Conservation (phyloP, 495 filamentous ascomycete species). For the Hypoxylon fuscum region DNA sequence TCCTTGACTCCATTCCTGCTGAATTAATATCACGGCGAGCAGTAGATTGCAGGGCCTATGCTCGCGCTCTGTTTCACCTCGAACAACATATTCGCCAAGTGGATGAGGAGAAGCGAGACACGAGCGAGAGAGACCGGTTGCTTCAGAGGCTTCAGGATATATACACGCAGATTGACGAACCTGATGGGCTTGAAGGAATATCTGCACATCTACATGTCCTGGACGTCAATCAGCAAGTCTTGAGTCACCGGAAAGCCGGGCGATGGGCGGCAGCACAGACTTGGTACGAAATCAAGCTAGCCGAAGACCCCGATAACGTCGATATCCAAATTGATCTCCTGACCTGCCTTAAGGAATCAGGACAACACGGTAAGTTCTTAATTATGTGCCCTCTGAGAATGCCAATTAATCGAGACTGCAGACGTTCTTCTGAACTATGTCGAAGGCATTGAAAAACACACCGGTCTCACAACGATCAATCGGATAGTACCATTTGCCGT, state of each 20-base stretch:
- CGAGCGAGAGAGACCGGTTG: constrained; percentile 61
- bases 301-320: constrained; percentile 76
- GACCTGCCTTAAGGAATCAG: constrained; percentile 89
- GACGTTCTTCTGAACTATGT: constrained; percentile 86
- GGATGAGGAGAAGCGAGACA: constrained; percentile 46
- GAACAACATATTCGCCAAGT: constrained; percentile 81
- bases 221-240: constrained; percentile 87
- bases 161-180: constrained; percentile 96
- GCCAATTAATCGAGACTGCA: constrained; percentile 47
- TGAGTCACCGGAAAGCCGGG: constrained; percentile 92
- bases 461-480: constrained; percentile 59
- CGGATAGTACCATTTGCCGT: constrained; percentile 79
- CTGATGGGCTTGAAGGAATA: constrained; percentile 94
- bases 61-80: constrained; percentile 90
- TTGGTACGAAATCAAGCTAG: constrained; percentile 92
- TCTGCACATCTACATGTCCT: constrained; percentile 83
- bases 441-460: constrained; percentile 70
- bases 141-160: constrained; percentile 87
- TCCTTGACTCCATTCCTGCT: constrained; percentile 76
- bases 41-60: constrained; percentile 90
- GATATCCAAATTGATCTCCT: constrained; percentile 85
- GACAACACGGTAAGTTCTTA: constrained; percentile 78
- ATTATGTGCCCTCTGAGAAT: background rate
- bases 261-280: constrained; percentile 97
- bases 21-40: constrained; percentile 86